Base-by-base conservation (phyloP, 1,139 yeast species). In the Sugiyamaella neomexicana region DNA sequence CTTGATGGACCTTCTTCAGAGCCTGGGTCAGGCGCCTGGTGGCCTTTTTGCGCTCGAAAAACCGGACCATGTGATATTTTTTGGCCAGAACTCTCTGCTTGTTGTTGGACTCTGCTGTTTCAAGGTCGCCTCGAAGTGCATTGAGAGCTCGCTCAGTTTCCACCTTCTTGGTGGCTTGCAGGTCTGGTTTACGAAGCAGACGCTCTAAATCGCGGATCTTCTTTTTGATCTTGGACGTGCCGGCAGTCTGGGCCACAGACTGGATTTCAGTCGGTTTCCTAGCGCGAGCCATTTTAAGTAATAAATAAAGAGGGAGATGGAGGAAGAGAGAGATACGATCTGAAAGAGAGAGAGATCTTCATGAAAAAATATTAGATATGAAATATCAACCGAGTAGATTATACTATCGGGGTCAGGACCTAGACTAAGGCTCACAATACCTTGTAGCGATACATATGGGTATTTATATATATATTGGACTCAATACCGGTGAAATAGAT, bases 1-100 rank as follows among this genome's bases (percentile, higher is more conserved):
- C 62, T 13, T 66, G 65, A 31, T 73, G 78, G 50, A 76, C 67
- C 25, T 73, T 74, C 55, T 81, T 85, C 57, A 75, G 74, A 1
- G 85, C 82, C 61, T 84, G 84, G 60, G 85, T 86, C 64, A 89
- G 81, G 59, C 77, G 81, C 65, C 97, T 78, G 32, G 80, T 65
- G 0, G 98, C 96, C 78, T 93, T 95, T 73, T 91, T 89, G 64
- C 80, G 80, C 70, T 93, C 99, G 60, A 93, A 89, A 67, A 95
- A 93, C 61, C 95, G 79, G 48, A 93, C 93, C 95, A 90, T 91
- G 67, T 89, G 97, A 69, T 95, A 93, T 71, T 85, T 88, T 62
- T 84, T 80, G n/a, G 89, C 82, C 46, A 79, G 73, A 55, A 81
- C 80, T 62, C 80, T 81, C 6, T 83, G 81, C 61, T 78, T 79